phyloP scores from a whole-genome alignment of 2,329 filamentous ascomycete species.

The Chaetothyriales sp. region DNA sequence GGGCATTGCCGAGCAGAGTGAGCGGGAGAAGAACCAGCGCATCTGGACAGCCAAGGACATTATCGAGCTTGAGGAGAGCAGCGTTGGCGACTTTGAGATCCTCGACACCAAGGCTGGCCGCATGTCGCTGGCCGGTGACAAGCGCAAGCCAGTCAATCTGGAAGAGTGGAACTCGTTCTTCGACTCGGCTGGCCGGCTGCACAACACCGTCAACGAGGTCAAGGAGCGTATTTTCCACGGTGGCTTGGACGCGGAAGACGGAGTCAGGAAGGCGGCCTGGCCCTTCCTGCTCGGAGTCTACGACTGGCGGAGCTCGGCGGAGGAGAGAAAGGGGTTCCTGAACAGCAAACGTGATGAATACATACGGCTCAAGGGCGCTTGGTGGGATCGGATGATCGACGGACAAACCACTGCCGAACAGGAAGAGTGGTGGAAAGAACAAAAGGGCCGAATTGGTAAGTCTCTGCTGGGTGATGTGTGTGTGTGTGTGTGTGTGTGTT shows the following conservation, averaged over 20 bases:
- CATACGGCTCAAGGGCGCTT: conserved; percentile 79
- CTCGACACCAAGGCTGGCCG: conserved; percentile 63
- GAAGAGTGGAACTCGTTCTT: conserved; percentile 91
- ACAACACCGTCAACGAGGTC: conserved; percentile 76
- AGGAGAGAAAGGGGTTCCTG: conserved; percentile 70
- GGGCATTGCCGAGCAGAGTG: conserved; percentile 95
- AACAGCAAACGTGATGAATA: conserved; percentile 87
- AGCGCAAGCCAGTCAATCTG: conserved; percentile 59
- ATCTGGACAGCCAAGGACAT: conserved; percentile 92
- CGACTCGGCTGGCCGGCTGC: conserved; percentile 58
- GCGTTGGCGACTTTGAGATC: conserved; percentile 91
- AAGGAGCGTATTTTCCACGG: conserved; percentile 97
- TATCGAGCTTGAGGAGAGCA: conserved; percentile 83
- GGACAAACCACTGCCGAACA: conserved; percentile 66
- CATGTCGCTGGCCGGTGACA: conserved; percentile 58
- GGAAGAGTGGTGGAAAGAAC: conserved; percentile 93
- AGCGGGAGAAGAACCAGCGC: conserved; percentile 67
- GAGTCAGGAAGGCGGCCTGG: conserved; percentile 93
- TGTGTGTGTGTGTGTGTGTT: conserved; percentile 3
- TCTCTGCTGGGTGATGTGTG: conserved; percentile 8
- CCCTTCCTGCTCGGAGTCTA: conserved; percentile 83
- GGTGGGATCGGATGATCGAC: conserved; percentile 91
- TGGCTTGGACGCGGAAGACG: conserved; percentile 74
- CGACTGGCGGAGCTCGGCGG: conserved; percentile 77
- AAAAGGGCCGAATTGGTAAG: conserved; percentile 83